Base-by-base conservation (phyloP, 306 rosid species). In the Hippophae tibetana region DNA sequence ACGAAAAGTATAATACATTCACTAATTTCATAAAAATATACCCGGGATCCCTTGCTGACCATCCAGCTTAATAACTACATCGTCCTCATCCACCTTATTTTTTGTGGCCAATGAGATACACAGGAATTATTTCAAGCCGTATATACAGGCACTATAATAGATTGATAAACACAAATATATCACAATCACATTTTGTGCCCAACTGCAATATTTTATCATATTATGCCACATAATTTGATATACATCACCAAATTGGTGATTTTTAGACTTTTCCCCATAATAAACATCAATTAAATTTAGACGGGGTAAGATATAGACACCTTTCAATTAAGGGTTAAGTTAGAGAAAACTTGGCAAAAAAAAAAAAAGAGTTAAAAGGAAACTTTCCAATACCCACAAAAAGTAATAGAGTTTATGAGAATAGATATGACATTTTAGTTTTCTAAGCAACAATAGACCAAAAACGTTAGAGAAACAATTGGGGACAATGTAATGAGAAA, bases 401-500 rank as follows among this genome's bases (percentile, higher is more conserved):
- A 31, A 26, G n/a, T 6, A 8, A 3, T 49, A 12, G 14, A 49
- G 12, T 49, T 49, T 14, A 14, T 12, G 9, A 31, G 52, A 49
- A 41, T 11, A 9, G 10, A 8, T 45, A 38, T 26, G 53, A 18
- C 6, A n/a, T 41, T 13, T 41, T 5, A 13, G n/a, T 6, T 13
- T 42, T 31, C 18, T 12, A 57, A 57, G 11, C 42, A 12, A 43
- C 54, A 56, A 44, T 41, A 47, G 43, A 62, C 42, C 43, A 2
- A 53, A 53, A 49, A 51, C 27, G n/a, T 31, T 31, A 31, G 38
- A 4, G 3, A 31, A 31, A 31, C 4, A 2, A 31, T 31, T 2
- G 38, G 38, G 38, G 38, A 31, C 3, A 31, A 31, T 31, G 38
- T 31, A 4, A 31, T 31, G 60, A 64, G 62, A 83, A 52, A 84